A percentile compares a stretch with the other conserved stretches of the same genome.
Conservation (phyloP, 495 filamentous ascomycete genomes). For the Penicillium paxilli region DNA sequence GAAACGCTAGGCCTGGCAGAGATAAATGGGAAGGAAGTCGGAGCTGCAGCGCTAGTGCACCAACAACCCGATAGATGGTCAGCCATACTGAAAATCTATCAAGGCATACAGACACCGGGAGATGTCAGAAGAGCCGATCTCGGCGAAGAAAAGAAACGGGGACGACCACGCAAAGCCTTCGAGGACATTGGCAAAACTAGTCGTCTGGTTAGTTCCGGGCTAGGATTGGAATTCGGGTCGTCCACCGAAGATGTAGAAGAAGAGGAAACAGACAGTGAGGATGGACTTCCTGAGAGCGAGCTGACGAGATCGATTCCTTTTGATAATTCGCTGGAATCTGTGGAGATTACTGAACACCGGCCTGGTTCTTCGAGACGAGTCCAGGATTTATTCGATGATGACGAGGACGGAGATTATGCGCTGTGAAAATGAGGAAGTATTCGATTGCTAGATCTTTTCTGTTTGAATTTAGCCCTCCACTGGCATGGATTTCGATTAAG, state of each 20-base stretch:
- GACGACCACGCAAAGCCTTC: not conserved
- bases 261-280: not conserved
- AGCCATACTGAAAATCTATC: slow-evolving; percentile 43
- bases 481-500: not conserved
- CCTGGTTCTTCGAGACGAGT: not conserved
- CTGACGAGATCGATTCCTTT: not conserved
- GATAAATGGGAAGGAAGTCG: slow-evolving; percentile 52
- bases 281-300: not conserved
- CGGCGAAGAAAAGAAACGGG: not conserved
- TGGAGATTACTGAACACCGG: not conserved
- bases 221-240: not conserved
- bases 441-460: too few relatives aligned
- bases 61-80: slow-evolving; percentile 43
- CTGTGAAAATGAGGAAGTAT: not conserved
- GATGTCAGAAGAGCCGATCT: not conserved
- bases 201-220: not conserved
- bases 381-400: not conserved
- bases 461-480: too few relatives aligned
- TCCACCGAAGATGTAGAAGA: not conserved
- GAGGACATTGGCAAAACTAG: not conserved
- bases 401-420: not conserved
- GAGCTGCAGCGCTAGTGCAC: slow-evolving; percentile 40
- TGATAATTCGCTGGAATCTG: not conserved
- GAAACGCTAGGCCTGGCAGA: slow-evolving; percentile 55
- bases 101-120: not conserved